Evolutionary conservation across 495 filamentous ascomycete genomes (phyloP), one percentile per base, ranked within the genome.

Genomic region (Lasiosphaeris hirsuta): DNA sequence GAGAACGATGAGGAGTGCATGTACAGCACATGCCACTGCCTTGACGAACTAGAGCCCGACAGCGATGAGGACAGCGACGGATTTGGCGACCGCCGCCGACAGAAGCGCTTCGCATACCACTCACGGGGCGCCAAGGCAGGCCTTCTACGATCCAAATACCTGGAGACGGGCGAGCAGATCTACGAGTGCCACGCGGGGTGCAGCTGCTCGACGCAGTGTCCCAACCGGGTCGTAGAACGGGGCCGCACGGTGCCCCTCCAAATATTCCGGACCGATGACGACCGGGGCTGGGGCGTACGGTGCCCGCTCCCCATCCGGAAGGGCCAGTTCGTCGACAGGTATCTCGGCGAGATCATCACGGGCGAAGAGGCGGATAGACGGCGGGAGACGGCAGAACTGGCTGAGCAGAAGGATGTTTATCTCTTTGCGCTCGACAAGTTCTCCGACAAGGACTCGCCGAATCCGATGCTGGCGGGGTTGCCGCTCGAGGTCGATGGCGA

Each of bases 381-480:
- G 7, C 86, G 90, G 30, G 72, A 66, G 1, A 68, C 71, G 36
- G 76, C 80, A 30, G 70, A 69, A 56, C 68, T 65, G 51, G 75
- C 59, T 15, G 56, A 71, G 61, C 72, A 70, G 7, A 87, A 84
- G 64, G 81, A 78, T 54, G 85, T 83, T 0, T 97, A 96, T 63
- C 79, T 97, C 1, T 96, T 96, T 68, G 81, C 79, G 4, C 81
- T 97, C 5, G 93, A 98, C 68, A 96, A 90, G 66, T 89, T 88
- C 60, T 75, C 75, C 18, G 78, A 85, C 37, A 68, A 72, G 10
- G 60, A 77, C 1, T 76, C 75, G 4, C 64, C 64, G 17, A 76
- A 81, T 33, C 69, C 67, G 17, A 64, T 75, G 14, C 64, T 82
- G 6, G 53, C 59, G 7, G 72, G 64, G 11, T 58, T 72, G 23